Conservation (phyloP, 1,284 basidiomycete species). For the Ganoderma lingzhi region DNA sequence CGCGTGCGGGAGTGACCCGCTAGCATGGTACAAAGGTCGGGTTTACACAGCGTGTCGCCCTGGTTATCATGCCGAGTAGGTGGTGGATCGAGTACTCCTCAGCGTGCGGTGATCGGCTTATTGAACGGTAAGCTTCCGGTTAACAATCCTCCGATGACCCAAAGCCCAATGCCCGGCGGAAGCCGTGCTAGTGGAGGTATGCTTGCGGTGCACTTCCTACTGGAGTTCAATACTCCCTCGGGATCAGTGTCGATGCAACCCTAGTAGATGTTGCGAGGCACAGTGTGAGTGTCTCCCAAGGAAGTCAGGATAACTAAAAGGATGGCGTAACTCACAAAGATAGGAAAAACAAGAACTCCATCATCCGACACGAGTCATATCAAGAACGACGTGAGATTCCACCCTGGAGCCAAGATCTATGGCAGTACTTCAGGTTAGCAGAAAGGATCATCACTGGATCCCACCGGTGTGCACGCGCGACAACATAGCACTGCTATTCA, state of each 20-base stretch:
- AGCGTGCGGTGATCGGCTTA: neutral
- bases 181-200: neutral
- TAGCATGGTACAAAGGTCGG: neutral
- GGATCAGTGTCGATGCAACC: neutral
- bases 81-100: neutral
- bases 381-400: neutral
- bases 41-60: conserved; percentile 1
- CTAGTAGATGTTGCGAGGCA: neutral
- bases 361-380: neutral
- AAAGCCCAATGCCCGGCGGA: neutral
- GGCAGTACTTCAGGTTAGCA: too few species aligned
- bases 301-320: neutral
- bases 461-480: too few species aligned
- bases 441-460: too few species aligned
- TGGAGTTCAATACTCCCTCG: neutral
- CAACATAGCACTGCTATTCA: too few species aligned
- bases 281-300: neutral
- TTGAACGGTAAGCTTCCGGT: neutral
- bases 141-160: neutral
- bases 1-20: neutral
- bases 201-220: neutral
- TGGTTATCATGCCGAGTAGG: neutral
- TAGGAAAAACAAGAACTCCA: neutral
- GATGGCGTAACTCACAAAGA: neutral
- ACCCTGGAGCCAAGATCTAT: neutral